Evolutionary conservation across 2,329 filamentous ascomycete genomes (phyloP).

Genomic region (Phialophora tarda): DNA sequence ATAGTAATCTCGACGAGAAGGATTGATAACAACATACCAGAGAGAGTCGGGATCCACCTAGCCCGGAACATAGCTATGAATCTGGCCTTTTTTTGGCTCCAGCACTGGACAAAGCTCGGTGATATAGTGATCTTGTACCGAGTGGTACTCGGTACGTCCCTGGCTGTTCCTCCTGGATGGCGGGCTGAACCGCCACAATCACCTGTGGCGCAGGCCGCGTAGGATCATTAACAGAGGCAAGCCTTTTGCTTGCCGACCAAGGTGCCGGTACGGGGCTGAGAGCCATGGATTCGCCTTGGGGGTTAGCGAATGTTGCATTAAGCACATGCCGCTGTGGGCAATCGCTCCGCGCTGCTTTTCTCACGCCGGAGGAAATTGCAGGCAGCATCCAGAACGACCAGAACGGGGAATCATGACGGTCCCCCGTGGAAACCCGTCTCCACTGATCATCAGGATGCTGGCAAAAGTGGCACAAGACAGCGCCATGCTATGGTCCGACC

Average conservation of each 20-base stretch:
- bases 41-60: neutral
- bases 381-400: neutral
- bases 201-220: conserved; percentile 2
- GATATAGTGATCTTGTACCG: neutral
- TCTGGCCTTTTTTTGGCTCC: neutral
- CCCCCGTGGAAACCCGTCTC: too few species aligned
- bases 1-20: neutral
- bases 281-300: neutral
- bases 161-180: neutral
- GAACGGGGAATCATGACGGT: neutral
- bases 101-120: neutral
- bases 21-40: conserved; percentile 6
- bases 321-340: neutral
- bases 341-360: neutral
- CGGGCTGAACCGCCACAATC: neutral
- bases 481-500: neutral
- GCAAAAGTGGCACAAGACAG: neutral
- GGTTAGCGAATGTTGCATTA: neutral
- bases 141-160: too few species aligned
- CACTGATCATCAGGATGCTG: neutral
- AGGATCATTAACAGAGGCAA: neutral
- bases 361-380: neutral
- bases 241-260: conserved; percentile 3
- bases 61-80: neutral
- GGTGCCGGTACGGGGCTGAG: conserved; percentile 9